Evolutionary conservation across 192 early-diverging fungal genomes (phyloP).

Genomic region (Oehlia diaphana): DNA sequence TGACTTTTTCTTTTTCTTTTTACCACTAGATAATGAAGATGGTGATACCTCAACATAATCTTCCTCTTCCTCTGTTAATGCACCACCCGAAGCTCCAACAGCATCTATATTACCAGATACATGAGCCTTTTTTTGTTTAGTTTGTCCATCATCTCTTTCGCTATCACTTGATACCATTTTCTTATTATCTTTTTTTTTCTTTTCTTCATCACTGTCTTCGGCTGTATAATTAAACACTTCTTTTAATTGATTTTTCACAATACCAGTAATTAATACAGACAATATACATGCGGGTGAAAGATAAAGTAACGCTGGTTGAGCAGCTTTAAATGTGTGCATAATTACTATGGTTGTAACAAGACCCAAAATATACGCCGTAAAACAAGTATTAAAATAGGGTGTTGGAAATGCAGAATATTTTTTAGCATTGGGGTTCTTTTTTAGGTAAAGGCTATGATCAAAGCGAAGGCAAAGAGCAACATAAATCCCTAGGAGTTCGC

Average conservation of each 20-base stretch:
- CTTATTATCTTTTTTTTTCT: conserved; percentile 43
- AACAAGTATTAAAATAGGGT: conserved; percentile 87
- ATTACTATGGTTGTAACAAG: conserved; percentile 87
- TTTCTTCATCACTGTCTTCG: conserved; percentile 60
- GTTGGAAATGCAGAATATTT: conserved; percentile 67
- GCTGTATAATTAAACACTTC: conserved; percentile 63
- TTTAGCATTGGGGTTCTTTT: conserved; percentile 53
- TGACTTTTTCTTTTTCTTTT: conserved; percentile 14
- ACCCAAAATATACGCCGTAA: conserved; percentile 79
- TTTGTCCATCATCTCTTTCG: conserved; percentile 8
- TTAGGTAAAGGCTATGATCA: conserved; percentile 78
- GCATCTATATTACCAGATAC: background rate
- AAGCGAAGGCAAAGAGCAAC: conserved; percentile 88
- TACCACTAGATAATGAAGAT: background rate
- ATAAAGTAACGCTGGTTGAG: conserved; percentile 95
- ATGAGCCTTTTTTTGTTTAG: background rate
- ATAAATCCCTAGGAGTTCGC: conserved; percentile 65
- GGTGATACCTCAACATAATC: conserved; percentile 24
- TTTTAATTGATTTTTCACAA: conserved; percentile 66
- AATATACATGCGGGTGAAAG: conserved; percentile 96
- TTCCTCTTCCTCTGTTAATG: background rate
- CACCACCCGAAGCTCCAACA: too few species aligned
- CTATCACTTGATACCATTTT: conserved; percentile 32
- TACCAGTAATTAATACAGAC: conserved; percentile 68
- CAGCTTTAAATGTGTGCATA: conserved; percentile 95